Evolutionary conservation across 352 stramenopile genomes (phyloP).

Genomic region (Globisporangium recalcitrans): DNA sequence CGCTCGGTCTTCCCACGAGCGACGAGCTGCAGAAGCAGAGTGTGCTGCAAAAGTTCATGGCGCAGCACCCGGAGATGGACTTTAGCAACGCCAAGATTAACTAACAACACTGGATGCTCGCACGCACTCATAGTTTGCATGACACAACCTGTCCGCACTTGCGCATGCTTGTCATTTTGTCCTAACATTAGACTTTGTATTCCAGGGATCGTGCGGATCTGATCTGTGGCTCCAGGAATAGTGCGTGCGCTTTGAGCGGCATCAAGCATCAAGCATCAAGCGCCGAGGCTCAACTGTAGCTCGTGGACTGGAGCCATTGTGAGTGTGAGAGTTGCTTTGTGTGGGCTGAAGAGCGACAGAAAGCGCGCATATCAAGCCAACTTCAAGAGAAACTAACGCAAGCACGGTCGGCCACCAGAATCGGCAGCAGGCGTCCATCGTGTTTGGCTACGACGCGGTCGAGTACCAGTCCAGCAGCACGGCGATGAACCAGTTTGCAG

Average conservation of each 20-base stretch:
- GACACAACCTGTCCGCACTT: neutral
- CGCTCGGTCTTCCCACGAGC: conserved; percentile 93
- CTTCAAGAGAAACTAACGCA: conserved; percentile 18
- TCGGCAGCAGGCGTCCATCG: conserved; percentile 53
- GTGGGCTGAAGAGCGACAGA: neutral
- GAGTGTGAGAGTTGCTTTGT: neutral
- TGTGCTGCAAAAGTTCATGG: conserved; percentile 99
- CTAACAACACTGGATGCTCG: conserved; percentile 36
- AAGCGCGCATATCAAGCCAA: neutral
- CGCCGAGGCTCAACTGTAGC: no score
- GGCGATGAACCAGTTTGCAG: conserved; percentile 42
- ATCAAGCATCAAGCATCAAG: conserved; percentile 25
- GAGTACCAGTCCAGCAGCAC: conserved; percentile 49
- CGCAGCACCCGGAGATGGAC: conserved; percentile 98
- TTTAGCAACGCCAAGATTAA: conserved; percentile 98
- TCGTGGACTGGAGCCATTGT: no score
- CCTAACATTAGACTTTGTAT: conserved; percentile 10
- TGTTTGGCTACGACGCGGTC: conserved; percentile 52
- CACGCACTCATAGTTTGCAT: neutral
- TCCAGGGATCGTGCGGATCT: conserved; percentile 1
- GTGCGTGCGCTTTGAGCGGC: neutral
- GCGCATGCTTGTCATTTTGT: neutral
- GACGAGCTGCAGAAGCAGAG: conserved; percentile 98
- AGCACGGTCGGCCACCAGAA: conserved; percentile 17
- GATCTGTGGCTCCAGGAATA: conserved; percentile 11